phyloP scores from a whole-genome alignment of 2,329 filamentous ascomycete species.

The Macrophomina tecta region DNA sequence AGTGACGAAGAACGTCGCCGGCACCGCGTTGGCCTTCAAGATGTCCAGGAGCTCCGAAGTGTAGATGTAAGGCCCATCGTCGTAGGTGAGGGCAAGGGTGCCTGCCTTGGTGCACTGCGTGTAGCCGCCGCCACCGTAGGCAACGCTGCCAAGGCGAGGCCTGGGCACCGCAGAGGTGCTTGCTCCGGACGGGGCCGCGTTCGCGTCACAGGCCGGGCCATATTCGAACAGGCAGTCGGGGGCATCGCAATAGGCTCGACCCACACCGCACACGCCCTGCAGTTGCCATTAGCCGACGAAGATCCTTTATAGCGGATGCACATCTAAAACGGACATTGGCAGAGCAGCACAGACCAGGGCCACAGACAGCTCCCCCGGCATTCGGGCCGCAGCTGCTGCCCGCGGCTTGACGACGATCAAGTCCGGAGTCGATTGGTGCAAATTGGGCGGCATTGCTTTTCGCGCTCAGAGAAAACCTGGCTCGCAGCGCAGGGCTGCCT shows the following conservation, averaged over 20 bases:
- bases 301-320: neutral
- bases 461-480: conserved; percentile 1
- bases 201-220: conserved; percentile 36
- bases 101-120: conserved; percentile 61
- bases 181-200: conserved; percentile 59
- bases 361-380: conserved; percentile 8
- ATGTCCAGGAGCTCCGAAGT: conserved; percentile 67
- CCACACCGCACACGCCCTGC: conserved; percentile 55
- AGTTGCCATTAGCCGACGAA: neutral
- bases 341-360: conserved; percentile 17
- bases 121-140: conserved; percentile 63
- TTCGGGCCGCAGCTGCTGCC: conserved; percentile 19
- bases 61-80: conserved; percentile 69
- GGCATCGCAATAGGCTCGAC: conserved; percentile 62
- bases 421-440: conserved; percentile 11
- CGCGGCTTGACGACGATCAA: conserved; percentile 8
- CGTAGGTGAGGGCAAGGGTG: conserved; percentile 69
- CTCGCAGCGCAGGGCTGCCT: neutral
- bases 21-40: conserved; percentile 63
- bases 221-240: conserved; percentile 58
- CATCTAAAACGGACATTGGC: conserved; percentile 1
- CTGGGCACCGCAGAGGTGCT: conserved; percentile 62
- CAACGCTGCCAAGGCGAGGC: conserved; percentile 60
- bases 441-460: neutral
- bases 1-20: conserved; percentile 72